Evolutionary conservation across 768 basidiomycete species (phyloP), one percentile per base, ranked within the genome.

Genomic region (Termitomyces sp.): DNA sequence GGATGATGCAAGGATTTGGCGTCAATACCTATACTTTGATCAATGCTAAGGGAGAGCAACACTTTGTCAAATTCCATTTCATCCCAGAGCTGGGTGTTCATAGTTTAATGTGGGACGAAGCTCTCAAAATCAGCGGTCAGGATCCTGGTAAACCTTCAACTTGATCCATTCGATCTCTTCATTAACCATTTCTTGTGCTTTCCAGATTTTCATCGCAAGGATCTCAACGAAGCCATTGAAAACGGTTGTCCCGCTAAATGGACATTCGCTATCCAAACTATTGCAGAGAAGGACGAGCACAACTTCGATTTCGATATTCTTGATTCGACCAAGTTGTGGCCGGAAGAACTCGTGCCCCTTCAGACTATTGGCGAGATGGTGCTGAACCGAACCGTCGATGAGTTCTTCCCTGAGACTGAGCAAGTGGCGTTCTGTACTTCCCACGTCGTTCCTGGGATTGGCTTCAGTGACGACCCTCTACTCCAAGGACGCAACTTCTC

Each of bases 11-110:
- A 74, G 94, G 88, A 7, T 90, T 91, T 52, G 88, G 90, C 2
- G 91, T 95, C 47, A 93, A 96, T 71, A 91, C 92, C 0, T 95
- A 80, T 70, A 86, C 89, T 3, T 78, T 95, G 32, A 65, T 89
- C 56, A 92, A 92, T 64, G 75, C 72, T 0, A 67, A 81, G 27
- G 86, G 86, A 44, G 79, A 92, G 65, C 81, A 85, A 1, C 79
- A 81, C 55, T 95, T 95, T 64, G 93, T 95, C 72, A 95, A 95
- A 70, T 95, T 93, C 69, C 91, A 94, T 70, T 90, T 84, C 77
- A 83, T 82, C 39, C 84, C 93, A 18, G 82, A 93, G 70, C 80
- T 94, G 16, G 93, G 93, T 22, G 89, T 89, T 1, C 89, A 94
- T 67, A 88, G 85, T 57, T 74, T 95, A 16, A 76, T 89, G 5